These are phyloP conservation scores for Penicillium sp. DNA, from an alignment of 2,329 filamentous ascomycete genomes.

Conservation along the genomic window DNA sequence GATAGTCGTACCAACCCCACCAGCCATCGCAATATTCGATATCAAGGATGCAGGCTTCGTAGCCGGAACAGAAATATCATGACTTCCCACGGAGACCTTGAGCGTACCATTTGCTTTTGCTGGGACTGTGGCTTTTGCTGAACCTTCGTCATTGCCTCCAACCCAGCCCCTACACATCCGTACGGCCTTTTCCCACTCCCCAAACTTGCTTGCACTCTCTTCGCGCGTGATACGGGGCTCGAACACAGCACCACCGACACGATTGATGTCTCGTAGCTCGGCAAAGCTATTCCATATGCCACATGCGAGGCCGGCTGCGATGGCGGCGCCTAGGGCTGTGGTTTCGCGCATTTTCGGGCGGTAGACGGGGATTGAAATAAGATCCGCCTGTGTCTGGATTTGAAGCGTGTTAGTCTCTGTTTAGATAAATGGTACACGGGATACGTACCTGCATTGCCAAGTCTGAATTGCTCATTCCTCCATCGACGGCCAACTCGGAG, in stretches of 20 bases:
- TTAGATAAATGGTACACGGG: constrained; percentile 10
- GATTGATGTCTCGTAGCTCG: constrained; percentile 68
- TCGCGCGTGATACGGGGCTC: constrained; percentile 55
- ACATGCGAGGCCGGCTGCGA: constrained; percentile 79
- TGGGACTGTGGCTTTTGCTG: neutral
- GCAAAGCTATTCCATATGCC: constrained; percentile 71
- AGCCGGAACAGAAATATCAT: neutral
- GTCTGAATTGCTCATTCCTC: constrained; percentile 82
- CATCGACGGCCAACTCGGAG: constrained; percentile 73
- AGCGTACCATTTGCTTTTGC: neutral
- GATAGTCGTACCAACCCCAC: neutral
- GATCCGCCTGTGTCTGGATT: constrained; percentile 67
- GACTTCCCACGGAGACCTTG: neutral
- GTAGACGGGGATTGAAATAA: constrained; percentile 76
- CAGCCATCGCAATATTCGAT: constrained; percentile 10
- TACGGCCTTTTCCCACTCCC: constrained; percentile 67
- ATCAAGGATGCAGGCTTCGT: neutral
- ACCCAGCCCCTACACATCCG: constrained; percentile 68
- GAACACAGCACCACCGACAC: constrained; percentile 64
- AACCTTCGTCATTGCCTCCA: constrained; percentile 7
- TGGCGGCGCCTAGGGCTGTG: constrained; percentile 79
- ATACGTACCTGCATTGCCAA: constrained; percentile 69
- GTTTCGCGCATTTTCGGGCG: constrained; percentile 86
- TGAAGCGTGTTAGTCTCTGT: neutral
- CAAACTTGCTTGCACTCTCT: constrained; percentile 57